Evolutionary conservation across 345 rosid species (phyloP).

Genomic region (Rhizophora apiculata): DNA sequence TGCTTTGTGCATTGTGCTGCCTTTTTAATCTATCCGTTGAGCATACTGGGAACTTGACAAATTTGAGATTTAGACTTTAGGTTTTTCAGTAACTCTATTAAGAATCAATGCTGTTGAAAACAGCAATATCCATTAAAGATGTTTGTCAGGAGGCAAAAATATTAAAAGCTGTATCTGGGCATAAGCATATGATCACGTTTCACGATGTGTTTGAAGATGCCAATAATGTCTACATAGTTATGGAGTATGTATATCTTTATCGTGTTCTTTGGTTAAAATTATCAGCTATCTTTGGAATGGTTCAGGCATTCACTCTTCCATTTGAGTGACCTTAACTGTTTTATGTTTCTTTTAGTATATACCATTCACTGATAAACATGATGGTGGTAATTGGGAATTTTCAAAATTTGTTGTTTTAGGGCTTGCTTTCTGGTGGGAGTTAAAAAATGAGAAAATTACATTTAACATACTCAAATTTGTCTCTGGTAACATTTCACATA

Average conservation of each 20-base stretch:
- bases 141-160: conserved; percentile 87
- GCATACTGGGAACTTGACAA: background rate
- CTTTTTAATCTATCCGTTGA: background rate
- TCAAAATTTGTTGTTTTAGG: background rate
- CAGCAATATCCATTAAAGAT: conserved; percentile 78
- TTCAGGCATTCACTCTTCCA: background rate
- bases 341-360: background rate
- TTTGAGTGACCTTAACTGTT: background rate
- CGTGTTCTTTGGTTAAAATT: background rate
- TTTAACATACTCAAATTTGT: too few relatives aligned
- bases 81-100: background rate
- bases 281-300: background rate
- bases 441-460: too few relatives aligned
- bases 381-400: background rate
- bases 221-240: conserved; percentile 65
- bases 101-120: conserved; percentile 66
- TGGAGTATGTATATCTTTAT: conserved; percentile 57
- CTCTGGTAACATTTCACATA: too few relatives aligned
- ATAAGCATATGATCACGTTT: conserved; percentile 65
- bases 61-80: background rate
- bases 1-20: background rate
- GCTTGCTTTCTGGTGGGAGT: conserved; percentile 2
- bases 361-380: background rate
- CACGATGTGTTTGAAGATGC: conserved; percentile 77
- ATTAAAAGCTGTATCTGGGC: conserved; percentile 71